Evolutionary conservation across 2,329 filamentous ascomycete species (phyloP), one percentile per base, ranked within the genome.

Genomic region (Botrytis galanthina): DNA sequence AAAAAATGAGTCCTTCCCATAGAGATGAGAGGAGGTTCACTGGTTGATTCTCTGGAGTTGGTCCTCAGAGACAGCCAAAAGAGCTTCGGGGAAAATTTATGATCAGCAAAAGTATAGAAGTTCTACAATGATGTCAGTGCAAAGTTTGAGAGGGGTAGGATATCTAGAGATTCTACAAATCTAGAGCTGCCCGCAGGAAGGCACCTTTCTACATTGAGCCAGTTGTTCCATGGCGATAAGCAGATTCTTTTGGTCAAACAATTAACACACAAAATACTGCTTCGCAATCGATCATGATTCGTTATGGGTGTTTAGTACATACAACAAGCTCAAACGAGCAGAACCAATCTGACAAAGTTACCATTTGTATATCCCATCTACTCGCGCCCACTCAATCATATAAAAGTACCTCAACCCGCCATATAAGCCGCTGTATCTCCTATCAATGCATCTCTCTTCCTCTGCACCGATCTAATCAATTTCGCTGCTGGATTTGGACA

Each of bases 381-480:
- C 14, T 18, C 39, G 3, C n/a, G 9, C n/a, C 18, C 18, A 46
- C 46, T 37, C 20, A 42, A 42, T 0, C 42, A 69, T n/a, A 57
- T 5, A 22, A 22, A 57, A 32, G 4, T 2, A 37, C 16, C n/a
- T 69, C 51, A 69, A 16, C 26, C 37, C 39, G 39, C 62, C 39
- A 22, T 60, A 39, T 68, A 72, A 35, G 70, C 70, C 22, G 54
- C 62, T 6, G 70, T 72, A 42, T 72, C 70, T 32, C 70, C 70
- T 7, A 46, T 12, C 62, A 59, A 29, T 6, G 16, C 39, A 54
- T 72, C 70, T 10, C 62, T 59, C 70, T 60, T 59, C 62, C 39
- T 59, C 62, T 57, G 51, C 26, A 46, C 48, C 26, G 57, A 37
- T 6, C 48, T 59, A 32, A n/a, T 10, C 39, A 68, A 37, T 26